Percentiles rank a stretch among this genome's conserved stretches.
Evolutionary conservation across 306 rosid genomes (phyloP).

Genomic region (Gastrolobium bilobum): DNA sequence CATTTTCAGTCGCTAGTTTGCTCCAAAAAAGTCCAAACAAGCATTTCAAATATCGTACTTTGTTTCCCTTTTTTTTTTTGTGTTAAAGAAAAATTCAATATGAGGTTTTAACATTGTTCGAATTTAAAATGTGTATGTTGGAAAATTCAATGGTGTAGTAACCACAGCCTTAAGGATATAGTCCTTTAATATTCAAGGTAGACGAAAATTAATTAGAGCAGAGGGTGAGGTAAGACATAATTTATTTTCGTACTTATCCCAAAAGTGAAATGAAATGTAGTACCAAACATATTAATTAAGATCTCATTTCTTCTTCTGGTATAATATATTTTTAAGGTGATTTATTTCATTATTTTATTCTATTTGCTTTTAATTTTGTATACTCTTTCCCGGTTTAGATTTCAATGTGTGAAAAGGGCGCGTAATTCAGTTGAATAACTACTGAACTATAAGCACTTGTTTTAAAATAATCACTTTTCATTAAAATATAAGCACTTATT

Average conservation of each 20-base stretch:
- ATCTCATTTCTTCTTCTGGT: not conserved
- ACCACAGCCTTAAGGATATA: not conserved
- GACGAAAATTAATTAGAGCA: slow-evolving; percentile 13
- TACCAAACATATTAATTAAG: not conserved
- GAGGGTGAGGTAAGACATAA: not conserved
- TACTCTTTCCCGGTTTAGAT: not conserved
- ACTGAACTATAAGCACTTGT: not conserved
- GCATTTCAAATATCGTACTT: not conserved
- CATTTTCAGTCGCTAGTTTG: not conserved
- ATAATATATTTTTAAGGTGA: not conserved
- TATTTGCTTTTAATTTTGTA: not conserved
- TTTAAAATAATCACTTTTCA: slow-evolving; percentile 3
- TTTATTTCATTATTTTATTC: not conserved
- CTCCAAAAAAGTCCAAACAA: not conserved
- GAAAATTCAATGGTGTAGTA: not conserved
- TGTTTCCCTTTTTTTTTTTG: not conserved
- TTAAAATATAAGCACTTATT: not conserved
- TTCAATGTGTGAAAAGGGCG: not conserved
- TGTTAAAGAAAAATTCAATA: not conserved
- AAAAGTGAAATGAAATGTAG: not conserved
- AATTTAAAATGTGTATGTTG: not conserved
- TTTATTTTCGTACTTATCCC: not conserved
- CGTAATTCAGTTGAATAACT: slow-evolving; percentile 12
- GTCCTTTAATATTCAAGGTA: not conserved
- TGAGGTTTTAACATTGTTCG: not conserved